Evolutionary conservation across 2,329 filamentous ascomycete species (phyloP), one percentile per base, ranked within the genome.

Genomic region (Fusarium staphyleae): DNA sequence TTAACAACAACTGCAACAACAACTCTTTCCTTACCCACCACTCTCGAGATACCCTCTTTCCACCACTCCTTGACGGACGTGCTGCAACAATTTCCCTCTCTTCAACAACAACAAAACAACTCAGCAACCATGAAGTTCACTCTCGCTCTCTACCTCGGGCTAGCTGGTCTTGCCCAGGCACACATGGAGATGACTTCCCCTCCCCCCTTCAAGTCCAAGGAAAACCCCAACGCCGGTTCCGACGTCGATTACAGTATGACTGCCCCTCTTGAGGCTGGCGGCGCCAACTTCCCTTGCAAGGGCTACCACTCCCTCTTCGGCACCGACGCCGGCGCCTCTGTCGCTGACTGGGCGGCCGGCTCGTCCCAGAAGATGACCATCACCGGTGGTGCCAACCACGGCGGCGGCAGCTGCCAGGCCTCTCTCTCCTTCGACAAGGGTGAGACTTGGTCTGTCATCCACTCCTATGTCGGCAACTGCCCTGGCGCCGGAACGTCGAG

Each of bases 281-380:
- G 87, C 19, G 78, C 79, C 52, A 82, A 92, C 73, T 95, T 85
- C 71, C 87, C 90, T 5, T 95, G 90, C 82, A 92, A 92, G 77
- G 86, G 87, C 60, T 78, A 78, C 69, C 77, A 81, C 42, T 71
- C 68, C 41, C 74, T 81, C 36, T 63, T 84, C 28, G 81, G 79
- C 64, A 79, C 78, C 26, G 44, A 72, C 8, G 72, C 74, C 39
- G 84, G 84, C 59, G 71, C 76, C 14, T 72, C 84, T 4, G 82
- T 85, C 15, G 84, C 82, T 29, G 83, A 78, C 18, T 93, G 88
- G 72, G 69, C 75, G 4, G 81, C 86, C 5, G 90, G 90, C 28
- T 72, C 79, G 49, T 73, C 76, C 22, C 86, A 90, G 73, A 82
- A 83, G 61, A 79, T 92, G 73, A 83, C 80, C 53, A 76, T 93